Evolutionary conservation across 1,139 yeast species (phyloP), one percentile per base, ranked within the genome.

Genomic region (Magnusiomyces sp.): DNA sequence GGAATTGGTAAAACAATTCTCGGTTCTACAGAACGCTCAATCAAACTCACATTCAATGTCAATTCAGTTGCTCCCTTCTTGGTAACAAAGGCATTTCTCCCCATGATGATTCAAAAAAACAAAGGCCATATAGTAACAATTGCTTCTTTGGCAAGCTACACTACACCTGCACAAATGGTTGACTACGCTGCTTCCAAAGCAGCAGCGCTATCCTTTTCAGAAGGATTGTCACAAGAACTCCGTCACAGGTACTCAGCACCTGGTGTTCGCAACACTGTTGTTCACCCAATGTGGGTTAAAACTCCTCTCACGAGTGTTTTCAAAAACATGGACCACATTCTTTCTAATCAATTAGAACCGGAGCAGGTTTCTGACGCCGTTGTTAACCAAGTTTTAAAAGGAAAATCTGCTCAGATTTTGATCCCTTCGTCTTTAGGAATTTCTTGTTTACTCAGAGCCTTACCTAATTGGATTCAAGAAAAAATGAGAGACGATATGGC

Each of bases 101-200:
- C 90, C 0, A 75, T 69, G 46, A 82, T 84, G 87, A 56, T 81
- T 10, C 60, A 58, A 16, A 53, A 62, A 31, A 71, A 71, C 50
- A 67, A 85, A 48, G 92, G 92, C 0, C 83, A 81, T 62, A 72
- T 85, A n/a, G 74, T 84, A 20, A 83, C 87, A 4, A 70, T 84
- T 40, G 85, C 86, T 0, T 83, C 90, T 0, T 81, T 82, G 0
- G 68, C 84, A 50, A 92, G 92, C 0, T 79, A 80, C 55, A 73
- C 83, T 74, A 76, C 89, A 0, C 92, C 94, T 0, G 86, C 92
- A 2, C 67, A 81, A 40, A 67, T 83, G 53, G 49, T 67, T 40
- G 83, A 83, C 0, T 84, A 84, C 61, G 89, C 90, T 0, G 88
- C 90, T 0, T 76, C 88, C 9, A 84, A 85, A 62, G 79, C 87